phyloP scores from a whole-genome alignment of 495 filamentous ascomycete genomes.

The Hapsidospora chrysogenum region DNA sequence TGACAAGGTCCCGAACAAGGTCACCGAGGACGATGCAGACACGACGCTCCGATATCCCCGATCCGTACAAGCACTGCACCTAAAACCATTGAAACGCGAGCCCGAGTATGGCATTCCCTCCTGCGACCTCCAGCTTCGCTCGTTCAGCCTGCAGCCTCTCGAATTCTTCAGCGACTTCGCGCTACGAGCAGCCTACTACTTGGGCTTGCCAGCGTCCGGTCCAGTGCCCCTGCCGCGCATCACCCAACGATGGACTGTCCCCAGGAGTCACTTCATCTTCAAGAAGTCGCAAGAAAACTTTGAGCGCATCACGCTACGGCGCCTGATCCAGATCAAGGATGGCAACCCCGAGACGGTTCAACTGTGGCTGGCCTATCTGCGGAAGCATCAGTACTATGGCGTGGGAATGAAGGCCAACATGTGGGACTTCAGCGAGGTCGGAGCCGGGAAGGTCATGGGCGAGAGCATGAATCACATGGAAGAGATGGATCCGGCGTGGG shows the following conservation, averaged over 20 bases:
- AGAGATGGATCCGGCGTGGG: neutral
- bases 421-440: conserved; percentile 67
- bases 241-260: conserved; percentile 86
- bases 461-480: neutral
- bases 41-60: conserved; percentile 40
- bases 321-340: conserved; percentile 86
- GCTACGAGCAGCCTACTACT: conserved; percentile 85
- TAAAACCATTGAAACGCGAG: conserved; percentile 63
- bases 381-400: conserved; percentile 81
- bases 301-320: conserved; percentile 71
- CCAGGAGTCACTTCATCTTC: conserved; percentile 72
- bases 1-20: too few relatives aligned
- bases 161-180: conserved; percentile 94
- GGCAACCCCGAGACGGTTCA: conserved; percentile 78
- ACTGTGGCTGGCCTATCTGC: conserved; percentile 78
- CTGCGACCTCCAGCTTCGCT: conserved; percentile 84
- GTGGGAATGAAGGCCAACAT: conserved; percentile 98
- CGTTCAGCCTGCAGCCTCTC: conserved; percentile 78
- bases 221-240: conserved; percentile 80
- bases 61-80: conserved; percentile 69
- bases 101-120: conserved; percentile 60
- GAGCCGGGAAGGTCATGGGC: conserved; percentile 12
- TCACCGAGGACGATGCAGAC: neutral
- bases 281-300: conserved; percentile 99
- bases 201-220: conserved; percentile 70